Evolutionary conservation across 78 protist species (phyloP), one percentile per base, ranked within the genome.

Genomic region (Corallochytrium limacisporum): DNA sequence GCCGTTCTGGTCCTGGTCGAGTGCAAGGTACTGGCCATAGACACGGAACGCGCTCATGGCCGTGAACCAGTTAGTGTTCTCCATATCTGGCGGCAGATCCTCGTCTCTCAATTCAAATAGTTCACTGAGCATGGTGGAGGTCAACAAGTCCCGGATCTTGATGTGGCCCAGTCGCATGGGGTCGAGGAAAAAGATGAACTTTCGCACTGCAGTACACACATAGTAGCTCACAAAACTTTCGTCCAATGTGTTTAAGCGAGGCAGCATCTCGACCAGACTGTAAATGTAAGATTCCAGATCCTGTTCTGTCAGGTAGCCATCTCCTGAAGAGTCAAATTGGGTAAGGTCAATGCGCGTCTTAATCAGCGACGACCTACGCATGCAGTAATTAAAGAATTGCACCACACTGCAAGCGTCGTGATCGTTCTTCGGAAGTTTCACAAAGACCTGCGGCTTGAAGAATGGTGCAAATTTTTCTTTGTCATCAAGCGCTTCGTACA

Each of bases 1-100:
- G 18, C 81, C 81, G 70, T 75, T 50, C 57, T 51, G 38, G 24
- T 75, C 65, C 6, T 6, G 26, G 56, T 75, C 81, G 22, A 75
- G 81, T 36, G 6, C 33, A n/a, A 65, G 54, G 43, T 47, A 74
- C 8, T 44, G 37, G 0, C 7, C 26, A 43, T 74, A 74, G 16
- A 74, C 53, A 15, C 47, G 38, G 31, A 16, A 44, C 44, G 67
- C 43, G 10, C 6, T 1, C 22, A 0, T 13, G 3, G 7, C 49
- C 12, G 62, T 3, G 46, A 75, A 75, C 74, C 74, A 56, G 28
- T 75, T 56, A 18, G 1, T 6, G 24, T 4, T 4, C 48, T 36
- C 65, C 33, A 2, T 36, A 16, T 12, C 65, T 29, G 22, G 4
- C 10, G 65, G 65, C 2, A 22, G 42, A 8, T 39, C 48, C 22